Conservation (phyloP, 2,329 filamentous ascomycete species). For the Trichophyton verrucosum region DNA sequence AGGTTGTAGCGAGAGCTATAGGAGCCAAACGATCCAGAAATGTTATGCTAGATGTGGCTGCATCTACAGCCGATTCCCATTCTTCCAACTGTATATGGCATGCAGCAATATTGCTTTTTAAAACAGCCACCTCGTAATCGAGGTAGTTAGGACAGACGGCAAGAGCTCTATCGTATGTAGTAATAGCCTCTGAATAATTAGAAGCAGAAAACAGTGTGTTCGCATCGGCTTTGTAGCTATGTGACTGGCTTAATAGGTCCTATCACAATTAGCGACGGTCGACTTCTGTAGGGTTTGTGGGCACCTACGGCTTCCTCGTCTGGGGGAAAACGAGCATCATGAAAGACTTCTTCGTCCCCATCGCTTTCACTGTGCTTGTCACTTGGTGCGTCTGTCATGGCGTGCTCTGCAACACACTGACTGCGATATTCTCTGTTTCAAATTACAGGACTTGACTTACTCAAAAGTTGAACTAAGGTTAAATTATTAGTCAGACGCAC, state of each 20-base stretch:
- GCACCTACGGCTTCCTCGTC: slow-evolving; percentile 35
- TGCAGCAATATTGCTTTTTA: slow-evolving; percentile 79
- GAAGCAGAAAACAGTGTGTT: slow-evolving; percentile 66
- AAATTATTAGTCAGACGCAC: no score
- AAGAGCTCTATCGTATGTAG: slow-evolving; percentile 70
- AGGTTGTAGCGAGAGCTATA: not conserved
- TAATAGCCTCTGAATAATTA: slow-evolving; percentile 64
- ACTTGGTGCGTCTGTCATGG: not conserved
- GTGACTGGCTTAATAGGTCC: slow-evolving; percentile 59
- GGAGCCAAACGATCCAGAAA: slow-evolving; percentile 49
- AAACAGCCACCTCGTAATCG: slow-evolving; percentile 74
- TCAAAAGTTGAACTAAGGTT: no score
- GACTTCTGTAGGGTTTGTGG: not conserved
- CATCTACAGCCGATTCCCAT: slow-evolving; percentile 70
- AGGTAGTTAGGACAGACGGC: slow-evolving; percentile 70
- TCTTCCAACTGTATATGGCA: slow-evolving; percentile 74
- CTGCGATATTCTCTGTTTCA: not conserved
- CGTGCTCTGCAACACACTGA: not conserved
- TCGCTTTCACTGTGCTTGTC: slow-evolving; percentile 22
- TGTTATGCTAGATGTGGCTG: slow-evolving; percentile 61
- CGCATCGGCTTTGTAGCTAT: slow-evolving; percentile 58
- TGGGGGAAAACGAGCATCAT: slow-evolving; percentile 34
- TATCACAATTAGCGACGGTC: slow-evolving; percentile 35
- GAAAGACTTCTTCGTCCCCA: slow-evolving; percentile 27
- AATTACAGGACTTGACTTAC: no score